Evolutionary conservation across 192 early-diverging fungal species (phyloP), one percentile per base, ranked within the genome.

Genomic region (Pilaira anomala): DNA sequence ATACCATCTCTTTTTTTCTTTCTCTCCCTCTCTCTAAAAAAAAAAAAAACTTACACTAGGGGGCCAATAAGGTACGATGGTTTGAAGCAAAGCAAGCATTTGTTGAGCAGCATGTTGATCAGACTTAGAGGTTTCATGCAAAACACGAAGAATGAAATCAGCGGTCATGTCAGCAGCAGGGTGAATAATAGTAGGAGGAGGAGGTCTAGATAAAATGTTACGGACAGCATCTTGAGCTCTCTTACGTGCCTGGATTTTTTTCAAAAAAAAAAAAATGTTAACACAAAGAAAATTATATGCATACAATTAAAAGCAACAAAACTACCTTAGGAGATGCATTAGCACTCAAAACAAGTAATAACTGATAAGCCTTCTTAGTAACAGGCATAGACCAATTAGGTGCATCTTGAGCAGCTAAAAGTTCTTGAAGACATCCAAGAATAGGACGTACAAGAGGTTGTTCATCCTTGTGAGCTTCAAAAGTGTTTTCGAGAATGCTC

Each of bases 311-410:
- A 39, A 16, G 9, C 19, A 48, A 29, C 33, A 36, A 4, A 12
- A 22, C 18, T 48, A 95, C 86, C 80, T 93, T 96, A 30, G 96
- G 93, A 51, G 93, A 83, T 48, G 74, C 78, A 64, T 98, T 94
- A 6, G 89, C 77, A 25, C 89, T 82, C 50, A 94, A 85, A 40
- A 87, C 72, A 25, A 97, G 75, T 46, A 98, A 73, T 26, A 84
- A 80, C 59, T 89, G 85, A 63, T 87, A 86, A 6, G 83, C 75
- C 63, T 87, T 87, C 72, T 89, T 88, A 3, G 83, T 81, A 3
- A 77, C 72, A 30, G 83, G 76, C 63, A 88, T 80, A 25, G 66
- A 62, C 95, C 95, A 98, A 33, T 78, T 74, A 14, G 76, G 72
- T 21, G 70, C 79, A 61, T 97, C 94, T 73, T 92, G 93, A 1